Percentiles rank a stretch among this genome's conserved stretches.
These are phyloP conservation scores for Pugionium dolabratum DNA, from an alignment of 345 rosid genomes.

Conservation along the genomic window DNA sequence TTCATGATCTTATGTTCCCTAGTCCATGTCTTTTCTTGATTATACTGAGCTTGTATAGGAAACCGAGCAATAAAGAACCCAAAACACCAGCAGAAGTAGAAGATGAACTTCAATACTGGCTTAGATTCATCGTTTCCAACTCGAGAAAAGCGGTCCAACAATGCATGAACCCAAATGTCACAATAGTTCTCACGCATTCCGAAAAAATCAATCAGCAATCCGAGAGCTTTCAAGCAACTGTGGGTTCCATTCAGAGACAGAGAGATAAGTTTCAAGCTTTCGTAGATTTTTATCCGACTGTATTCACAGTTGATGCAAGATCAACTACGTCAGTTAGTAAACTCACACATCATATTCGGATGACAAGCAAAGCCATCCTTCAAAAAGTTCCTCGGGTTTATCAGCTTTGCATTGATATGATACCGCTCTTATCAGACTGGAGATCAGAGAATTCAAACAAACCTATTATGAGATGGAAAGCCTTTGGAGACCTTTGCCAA, in stretches of 20 bases:
- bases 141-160: conserved; percentile 71
- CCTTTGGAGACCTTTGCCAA: conserved; percentile 81
- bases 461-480: conserved; percentile 92
- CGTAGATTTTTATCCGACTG: conserved; percentile 79
- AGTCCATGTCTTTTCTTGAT: conserved; percentile 80
- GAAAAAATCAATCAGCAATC: conserved; percentile 72
- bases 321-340: conserved; percentile 78
- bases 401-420: conserved; percentile 82
- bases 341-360: conserved; percentile 70
- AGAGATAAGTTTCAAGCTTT: conserved; percentile 75
- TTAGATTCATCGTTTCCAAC: conserved; percentile 83
- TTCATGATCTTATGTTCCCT: conserved; percentile 96
- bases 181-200: conserved; percentile 73
- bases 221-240: conserved; percentile 56
- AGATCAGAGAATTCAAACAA: conserved; percentile 69
- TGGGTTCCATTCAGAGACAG: conserved; percentile 57
- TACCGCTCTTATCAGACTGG: conserved; percentile 81
- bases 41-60: conserved; percentile 75
- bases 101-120: conserved; percentile 92
- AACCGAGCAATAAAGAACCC: conserved; percentile 77
- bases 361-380: conserved; percentile 71
- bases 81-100: conserved; percentile 76
- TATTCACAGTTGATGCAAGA: conserved; percentile 91
- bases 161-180: conserved; percentile 79
- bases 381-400: conserved; percentile 86